phyloP scores from a whole-genome alignment of 352 stramenopile genomes.

The Phytophthora agathidicida region DNA sequence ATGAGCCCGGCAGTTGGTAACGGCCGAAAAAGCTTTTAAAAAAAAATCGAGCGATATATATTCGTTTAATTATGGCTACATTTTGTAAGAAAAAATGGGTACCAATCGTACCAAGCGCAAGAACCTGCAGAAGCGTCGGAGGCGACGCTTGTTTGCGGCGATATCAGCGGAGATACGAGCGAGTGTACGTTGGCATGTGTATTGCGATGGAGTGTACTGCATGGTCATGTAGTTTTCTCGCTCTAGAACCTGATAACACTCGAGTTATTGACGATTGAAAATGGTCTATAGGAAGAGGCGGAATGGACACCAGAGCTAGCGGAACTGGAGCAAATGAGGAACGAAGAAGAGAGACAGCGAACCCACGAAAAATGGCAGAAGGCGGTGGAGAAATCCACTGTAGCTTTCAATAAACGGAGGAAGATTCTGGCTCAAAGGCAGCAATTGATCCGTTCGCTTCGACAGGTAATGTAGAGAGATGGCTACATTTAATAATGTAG shows the following conservation, averaged over 20 bases:
- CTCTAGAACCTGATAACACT: slow-evolving; percentile 2
- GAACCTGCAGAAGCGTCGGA: slow-evolving; percentile 80
- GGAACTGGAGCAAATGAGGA: slow-evolving; percentile 56
- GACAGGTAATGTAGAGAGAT: slow-evolving; percentile 44
- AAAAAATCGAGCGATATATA: too few relatives aligned
- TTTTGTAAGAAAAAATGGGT: slow-evolving; percentile 46
- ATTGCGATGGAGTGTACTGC: not conserved
- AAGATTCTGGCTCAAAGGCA: slow-evolving; percentile 56
- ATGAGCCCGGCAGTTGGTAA: slow-evolving; percentile 17
- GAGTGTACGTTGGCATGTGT: slow-evolving; percentile 27
- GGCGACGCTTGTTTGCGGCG: slow-evolving; percentile 65
- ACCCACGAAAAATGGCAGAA: slow-evolving; percentile 60
- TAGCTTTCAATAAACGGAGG: slow-evolving; percentile 52
- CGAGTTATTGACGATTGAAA: slow-evolving; percentile 3
- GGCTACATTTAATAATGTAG: not conserved
- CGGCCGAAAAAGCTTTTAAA: too few relatives aligned
- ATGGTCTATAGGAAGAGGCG: slow-evolving; percentile 40
- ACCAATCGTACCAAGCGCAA: slow-evolving; percentile 66
- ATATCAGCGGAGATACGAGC: slow-evolving; percentile 57
- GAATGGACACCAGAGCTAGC: slow-evolving; percentile 50
- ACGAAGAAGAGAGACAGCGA: slow-evolving; percentile 64
- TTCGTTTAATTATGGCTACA: slow-evolving; percentile 6
- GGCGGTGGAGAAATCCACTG: slow-evolving; percentile 42
- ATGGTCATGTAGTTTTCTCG: slow-evolving; percentile 2
- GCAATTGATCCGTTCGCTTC: slow-evolving; percentile 56